A percentile compares a stretch with the other conserved stretches of the same genome.
Evolutionary conservation across 2,329 filamentous ascomycete species (phyloP).

Genomic region (Colletotrichum magnum): DNA sequence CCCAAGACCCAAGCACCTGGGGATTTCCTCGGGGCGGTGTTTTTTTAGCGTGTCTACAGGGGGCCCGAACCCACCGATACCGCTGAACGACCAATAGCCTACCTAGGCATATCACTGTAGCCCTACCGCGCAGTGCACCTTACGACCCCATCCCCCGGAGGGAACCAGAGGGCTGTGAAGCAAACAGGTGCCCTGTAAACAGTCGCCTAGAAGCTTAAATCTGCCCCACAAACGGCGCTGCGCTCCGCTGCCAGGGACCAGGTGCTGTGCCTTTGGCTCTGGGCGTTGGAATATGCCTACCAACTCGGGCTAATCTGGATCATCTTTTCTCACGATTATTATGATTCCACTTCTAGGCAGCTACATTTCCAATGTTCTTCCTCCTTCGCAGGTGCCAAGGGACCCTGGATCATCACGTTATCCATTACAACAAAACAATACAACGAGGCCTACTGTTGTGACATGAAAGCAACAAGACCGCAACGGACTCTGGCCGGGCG

Average conservation of each 20-base stretch:
- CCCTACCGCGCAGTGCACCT: too few species aligned
- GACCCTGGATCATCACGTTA: too few species aligned
- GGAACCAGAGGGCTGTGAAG: constrained; percentile 19
- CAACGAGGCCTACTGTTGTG: too few species aligned
- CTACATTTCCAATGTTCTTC: background rate
- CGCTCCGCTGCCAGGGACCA: background rate
- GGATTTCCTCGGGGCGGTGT: background rate
- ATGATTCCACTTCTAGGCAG: constrained; percentile 24
- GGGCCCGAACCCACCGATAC: too few species aligned
- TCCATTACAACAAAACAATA: too few species aligned
- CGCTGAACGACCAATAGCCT: too few species aligned
- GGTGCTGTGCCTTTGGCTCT: too few species aligned
- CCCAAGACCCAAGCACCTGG: background rate
- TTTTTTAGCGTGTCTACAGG: too few species aligned
- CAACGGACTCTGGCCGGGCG: background rate
- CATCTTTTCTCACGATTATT: background rate
- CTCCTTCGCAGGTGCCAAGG: background rate
- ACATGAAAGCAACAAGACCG: background rate
- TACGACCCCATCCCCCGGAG: background rate
- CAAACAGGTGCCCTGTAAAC: background rate
- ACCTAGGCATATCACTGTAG: background rate
- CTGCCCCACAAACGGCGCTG: background rate
- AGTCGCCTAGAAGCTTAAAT: constrained; percentile 22
- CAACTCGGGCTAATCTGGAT: background rate
- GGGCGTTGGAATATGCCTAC: too few species aligned